Conservation (phyloP, 73 alveolate genomes). For the Symbiodinium pilosum region DNA sequence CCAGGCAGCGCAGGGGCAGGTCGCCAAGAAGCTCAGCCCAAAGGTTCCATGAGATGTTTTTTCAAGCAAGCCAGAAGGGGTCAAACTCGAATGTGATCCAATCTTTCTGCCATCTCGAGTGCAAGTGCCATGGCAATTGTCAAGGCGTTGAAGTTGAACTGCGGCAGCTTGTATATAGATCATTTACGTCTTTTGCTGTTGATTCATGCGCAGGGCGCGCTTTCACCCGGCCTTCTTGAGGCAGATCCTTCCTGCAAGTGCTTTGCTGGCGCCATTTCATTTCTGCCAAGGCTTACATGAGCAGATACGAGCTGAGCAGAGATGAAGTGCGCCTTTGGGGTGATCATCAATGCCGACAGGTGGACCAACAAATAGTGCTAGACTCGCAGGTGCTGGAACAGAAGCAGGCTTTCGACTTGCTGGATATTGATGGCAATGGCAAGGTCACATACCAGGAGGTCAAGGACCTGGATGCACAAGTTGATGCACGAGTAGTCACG, state of each 20-base stretch:
- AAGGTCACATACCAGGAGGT: conserved; percentile 80
- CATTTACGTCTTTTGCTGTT: not conserved
- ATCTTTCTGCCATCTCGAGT: not conserved
- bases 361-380: too few species aligned
- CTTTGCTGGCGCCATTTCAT: not conserved
- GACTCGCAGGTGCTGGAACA: conserved; percentile 43
- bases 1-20: too few species aligned
- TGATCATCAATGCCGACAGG: not conserved
- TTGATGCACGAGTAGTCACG: not conserved
- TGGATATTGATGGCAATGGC: conserved; percentile 84
- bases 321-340: conserved; percentile 38
- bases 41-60: too few species aligned
- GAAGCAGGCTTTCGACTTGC: conserved; percentile 43
- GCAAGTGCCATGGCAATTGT: not conserved
- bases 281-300: conserved; percentile 51
- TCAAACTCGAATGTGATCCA: too few species aligned
- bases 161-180: not conserved
- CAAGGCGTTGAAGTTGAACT: not conserved
- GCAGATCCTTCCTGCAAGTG: not conserved
- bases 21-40: too few species aligned
- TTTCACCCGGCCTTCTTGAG: conserved; percentile 49
- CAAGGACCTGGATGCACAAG: not conserved
- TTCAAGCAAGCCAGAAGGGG: too few species aligned
- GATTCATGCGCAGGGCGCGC: conserved; percentile 30
- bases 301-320: conserved; percentile 42